Base-by-base conservation (phyloP, 108 stramenopile species). In the Skeletonema potamos region DNA sequence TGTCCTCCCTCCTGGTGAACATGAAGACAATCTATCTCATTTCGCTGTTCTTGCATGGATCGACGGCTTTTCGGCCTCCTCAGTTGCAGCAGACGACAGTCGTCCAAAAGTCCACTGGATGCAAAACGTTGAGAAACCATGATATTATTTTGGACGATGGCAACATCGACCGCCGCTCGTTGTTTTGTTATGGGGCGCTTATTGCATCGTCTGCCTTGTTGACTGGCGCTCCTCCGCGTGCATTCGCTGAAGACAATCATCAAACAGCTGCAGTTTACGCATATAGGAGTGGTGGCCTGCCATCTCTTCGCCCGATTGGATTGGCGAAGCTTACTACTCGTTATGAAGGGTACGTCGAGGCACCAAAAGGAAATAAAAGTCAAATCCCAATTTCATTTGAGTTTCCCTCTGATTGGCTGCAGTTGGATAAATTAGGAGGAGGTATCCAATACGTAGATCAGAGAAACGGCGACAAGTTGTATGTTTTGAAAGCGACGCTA, bases 371-470 rank as follows among this genome's bases (percentile, higher is more conserved):
- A 5, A 39, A 68, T 17, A 55, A 57, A 57, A 32, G 66, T 27
- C 33, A 67, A 9, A 32, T 76, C 30, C 67, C 68, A 9, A 63
- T 75, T 10, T 22, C 43, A 20, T 65, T 74, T 59, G 84, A 85
- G 68, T 92, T 89, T 61, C 91, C 91, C 2, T 68, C 87, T 8
- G 91, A 92, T 71, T 92, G 91, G 91, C 78, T 89, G 7, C 91
- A 92, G 68, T 36, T 92, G 11, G 91, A 92, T 63, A 71, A 70
- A 65, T 43, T 78, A 17, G 71, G 82, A 10, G 91, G 91, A 13
- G 88, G 88, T 2, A 68, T 92, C 22, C 85, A 86, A 64, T 92
- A 89, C 60, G 91, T 92, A 27, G 91, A 92, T 76, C 91, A 92
- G 70, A 69, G 91, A 17, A 89, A 92, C 73, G 91, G 91, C 12